Percentiles rank a stretch among this genome's conserved stretches.
These are phyloP conservation scores for Oryza meyeriana DNA, from an alignment of 176 grass and related monocot genomes.

Conservation along the genomic window DNA sequence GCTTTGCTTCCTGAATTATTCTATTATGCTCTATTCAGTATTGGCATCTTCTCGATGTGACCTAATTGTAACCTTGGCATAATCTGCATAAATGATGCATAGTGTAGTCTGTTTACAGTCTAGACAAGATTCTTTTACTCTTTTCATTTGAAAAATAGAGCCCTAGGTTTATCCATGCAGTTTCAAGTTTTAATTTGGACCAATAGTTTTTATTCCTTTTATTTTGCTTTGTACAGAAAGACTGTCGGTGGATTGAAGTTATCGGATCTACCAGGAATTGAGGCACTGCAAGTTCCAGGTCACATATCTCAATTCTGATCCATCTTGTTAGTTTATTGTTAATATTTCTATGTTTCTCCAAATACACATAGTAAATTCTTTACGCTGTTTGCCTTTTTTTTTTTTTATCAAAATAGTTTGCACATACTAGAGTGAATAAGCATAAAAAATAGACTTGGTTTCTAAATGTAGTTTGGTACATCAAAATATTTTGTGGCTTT, in stretches of 20 bases:
- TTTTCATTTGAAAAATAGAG: neutral
- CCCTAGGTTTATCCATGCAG: neutral
- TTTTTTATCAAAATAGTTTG: slow-evolving; percentile 4
- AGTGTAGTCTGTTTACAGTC: slow-evolving; percentile 5
- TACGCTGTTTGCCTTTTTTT: neutral
- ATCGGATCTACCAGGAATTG: slow-evolving; percentile 86
- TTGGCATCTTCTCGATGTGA: neutral
- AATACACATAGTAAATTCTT: slow-evolving; percentile 8
- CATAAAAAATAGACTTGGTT: neutral
- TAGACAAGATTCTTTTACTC: neutral
- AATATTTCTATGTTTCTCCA: neutral
- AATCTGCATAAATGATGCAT: slow-evolving; percentile 2
- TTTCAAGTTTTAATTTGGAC: neutral
- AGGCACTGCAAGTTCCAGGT: slow-evolving; percentile 95
- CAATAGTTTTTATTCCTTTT: neutral
- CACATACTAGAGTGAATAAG: neutral
- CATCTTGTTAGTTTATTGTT: slow-evolving; percentile 7
- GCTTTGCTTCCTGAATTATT: neutral
- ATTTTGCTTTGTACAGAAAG: slow-evolving; percentile 53
- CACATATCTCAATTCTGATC: slow-evolving; percentile 20
- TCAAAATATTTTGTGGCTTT: neutral
- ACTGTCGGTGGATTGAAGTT: slow-evolving; percentile 91
- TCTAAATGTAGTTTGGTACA: neutral
- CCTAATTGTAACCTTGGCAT: neutral
- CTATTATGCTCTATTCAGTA: neutral